Percentiles rank a stretch among this genome's conserved stretches.
Conservation (phyloP, 352 stramenopile genomes). For the Globisporangium barbulae region DNA sequence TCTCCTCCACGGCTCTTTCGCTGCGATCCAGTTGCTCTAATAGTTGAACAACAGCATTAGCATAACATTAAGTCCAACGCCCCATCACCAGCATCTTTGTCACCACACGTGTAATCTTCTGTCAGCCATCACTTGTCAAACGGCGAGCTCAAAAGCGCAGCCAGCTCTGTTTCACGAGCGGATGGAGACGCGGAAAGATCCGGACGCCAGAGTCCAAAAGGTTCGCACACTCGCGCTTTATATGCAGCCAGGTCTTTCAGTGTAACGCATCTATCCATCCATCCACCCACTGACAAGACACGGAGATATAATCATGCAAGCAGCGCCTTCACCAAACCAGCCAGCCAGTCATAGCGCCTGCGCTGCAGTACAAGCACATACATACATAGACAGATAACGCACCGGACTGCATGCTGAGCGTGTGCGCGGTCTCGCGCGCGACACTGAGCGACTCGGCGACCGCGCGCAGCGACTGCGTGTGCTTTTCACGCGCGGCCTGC, state of each 20-base stretch:
- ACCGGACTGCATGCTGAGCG: slow-evolving; percentile 62
- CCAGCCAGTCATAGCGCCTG: background rate
- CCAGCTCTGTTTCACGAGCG: background rate
- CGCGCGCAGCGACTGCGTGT: slow-evolving; percentile 47
- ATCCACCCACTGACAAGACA: background rate
- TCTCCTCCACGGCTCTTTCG: slow-evolving; percentile 52
- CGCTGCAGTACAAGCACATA: background rate
- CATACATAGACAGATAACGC: slow-evolving; percentile 1
- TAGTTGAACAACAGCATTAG: background rate
- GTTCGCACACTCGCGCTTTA: background rate
- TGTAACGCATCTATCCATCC: background rate
- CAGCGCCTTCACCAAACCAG: background rate
- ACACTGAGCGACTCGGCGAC: slow-evolving; percentile 50
- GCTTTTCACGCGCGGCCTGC: slow-evolving; percentile 30
- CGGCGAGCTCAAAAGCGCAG: background rate
- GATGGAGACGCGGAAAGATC: background rate
- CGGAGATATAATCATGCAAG: background rate
- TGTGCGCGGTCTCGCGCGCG: slow-evolving; percentile 54
- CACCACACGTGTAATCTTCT: background rate
- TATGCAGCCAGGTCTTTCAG: background rate
- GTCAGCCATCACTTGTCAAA: background rate
- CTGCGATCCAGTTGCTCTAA: slow-evolving; percentile 56
- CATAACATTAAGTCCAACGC: slow-evolving; percentile 1
- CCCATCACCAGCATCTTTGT: background rate
- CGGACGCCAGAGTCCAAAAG: background rate